These are phyloP conservation scores for Krasilnikovozyma curviuscula DNA, from an alignment of 768 basidiomycete species.

Conservation along the genomic window DNA sequence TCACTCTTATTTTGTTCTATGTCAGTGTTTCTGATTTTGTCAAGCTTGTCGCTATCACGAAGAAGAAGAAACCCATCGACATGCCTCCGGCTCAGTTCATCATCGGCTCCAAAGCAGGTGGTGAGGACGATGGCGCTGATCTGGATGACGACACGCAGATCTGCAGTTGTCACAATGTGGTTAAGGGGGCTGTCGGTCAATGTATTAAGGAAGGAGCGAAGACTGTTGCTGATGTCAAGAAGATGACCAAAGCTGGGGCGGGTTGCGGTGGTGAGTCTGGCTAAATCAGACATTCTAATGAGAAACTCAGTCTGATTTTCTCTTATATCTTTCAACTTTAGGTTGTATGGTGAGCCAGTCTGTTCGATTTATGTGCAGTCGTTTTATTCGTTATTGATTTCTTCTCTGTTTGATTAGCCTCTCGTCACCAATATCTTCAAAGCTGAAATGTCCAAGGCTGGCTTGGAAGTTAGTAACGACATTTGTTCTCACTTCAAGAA, in stretches of 20 bases:
- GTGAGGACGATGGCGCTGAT: constrained; percentile 42
- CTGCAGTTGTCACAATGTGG: constrained; percentile 53
- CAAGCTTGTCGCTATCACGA: constrained; percentile 48
- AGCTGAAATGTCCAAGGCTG: constrained; percentile 48
- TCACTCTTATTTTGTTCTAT: not conserved
- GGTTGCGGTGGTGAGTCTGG: constrained; percentile 61
- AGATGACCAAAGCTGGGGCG: constrained; percentile 48
- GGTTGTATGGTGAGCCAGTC: too few relatives aligned
- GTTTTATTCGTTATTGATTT: too few relatives aligned
- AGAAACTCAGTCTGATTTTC: too few relatives aligned
- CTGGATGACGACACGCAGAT: constrained; percentile 53
- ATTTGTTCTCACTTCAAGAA: constrained; percentile 48
- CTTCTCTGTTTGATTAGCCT: too few relatives aligned
- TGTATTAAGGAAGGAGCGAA: constrained; percentile 37
- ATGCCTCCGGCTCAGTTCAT: constrained; percentile 49
- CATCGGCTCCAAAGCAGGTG: constrained; percentile 34
- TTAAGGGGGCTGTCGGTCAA: constrained; percentile 38
- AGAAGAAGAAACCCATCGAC: constrained; percentile 54
- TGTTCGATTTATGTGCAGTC: too few relatives aligned
- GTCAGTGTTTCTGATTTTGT: constrained; percentile 42
- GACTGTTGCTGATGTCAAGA: constrained; percentile 38
- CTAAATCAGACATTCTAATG: too few relatives aligned
- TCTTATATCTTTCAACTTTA: too few relatives aligned
- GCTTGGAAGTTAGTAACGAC: constrained; percentile 36
- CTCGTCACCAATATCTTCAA: constrained; percentile 33